phyloP scores from a whole-genome alignment of 495 filamentous ascomycete genomes.

The Umbilicaria muhlenbergii region DNA sequence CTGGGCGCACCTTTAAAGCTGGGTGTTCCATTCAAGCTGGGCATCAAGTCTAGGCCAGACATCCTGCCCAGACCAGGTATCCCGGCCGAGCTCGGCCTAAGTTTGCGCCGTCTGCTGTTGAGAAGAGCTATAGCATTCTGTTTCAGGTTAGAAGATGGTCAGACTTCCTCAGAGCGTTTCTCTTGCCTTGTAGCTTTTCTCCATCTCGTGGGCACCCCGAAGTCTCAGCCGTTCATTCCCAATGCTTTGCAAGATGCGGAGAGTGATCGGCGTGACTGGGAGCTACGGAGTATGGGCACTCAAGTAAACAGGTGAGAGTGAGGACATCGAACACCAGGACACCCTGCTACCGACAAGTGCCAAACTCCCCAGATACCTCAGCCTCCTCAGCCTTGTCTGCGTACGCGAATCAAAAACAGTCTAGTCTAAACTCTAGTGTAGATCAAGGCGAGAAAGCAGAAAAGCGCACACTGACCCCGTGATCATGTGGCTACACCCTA shows the following conservation, averaged over 20 bases:
- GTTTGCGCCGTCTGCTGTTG: slow-evolving; percentile 5
- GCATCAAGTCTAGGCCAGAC: slow-evolving; percentile 1
- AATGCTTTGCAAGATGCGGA: not conserved
- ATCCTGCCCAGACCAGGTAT: not conserved
- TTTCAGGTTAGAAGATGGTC: not conserved
- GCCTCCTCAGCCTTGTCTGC: no score
- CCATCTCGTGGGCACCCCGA: not conserved
- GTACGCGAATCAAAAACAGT: no score
- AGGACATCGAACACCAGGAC: no score
- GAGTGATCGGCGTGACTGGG: no score
- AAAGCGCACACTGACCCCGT: no score
- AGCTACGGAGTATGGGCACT: no score
- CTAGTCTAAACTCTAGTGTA: no score
- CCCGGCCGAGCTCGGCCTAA: not conserved
- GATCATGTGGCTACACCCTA: no score
- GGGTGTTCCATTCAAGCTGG: slow-evolving; percentile 1
- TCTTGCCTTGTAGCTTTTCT: slow-evolving; percentile 1
- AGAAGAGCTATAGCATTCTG: slow-evolving; percentile 7
- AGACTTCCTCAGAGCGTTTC: not conserved
- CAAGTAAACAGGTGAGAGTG: no score
- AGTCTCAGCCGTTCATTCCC: not conserved
- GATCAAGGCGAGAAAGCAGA: no score
- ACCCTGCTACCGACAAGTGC: no score
- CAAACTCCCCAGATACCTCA: no score
- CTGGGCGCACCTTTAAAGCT: not conserved